phyloP scores from a whole-genome alignment of 768 basidiomycete species.

The Tricholoma flavovirens region DNA sequence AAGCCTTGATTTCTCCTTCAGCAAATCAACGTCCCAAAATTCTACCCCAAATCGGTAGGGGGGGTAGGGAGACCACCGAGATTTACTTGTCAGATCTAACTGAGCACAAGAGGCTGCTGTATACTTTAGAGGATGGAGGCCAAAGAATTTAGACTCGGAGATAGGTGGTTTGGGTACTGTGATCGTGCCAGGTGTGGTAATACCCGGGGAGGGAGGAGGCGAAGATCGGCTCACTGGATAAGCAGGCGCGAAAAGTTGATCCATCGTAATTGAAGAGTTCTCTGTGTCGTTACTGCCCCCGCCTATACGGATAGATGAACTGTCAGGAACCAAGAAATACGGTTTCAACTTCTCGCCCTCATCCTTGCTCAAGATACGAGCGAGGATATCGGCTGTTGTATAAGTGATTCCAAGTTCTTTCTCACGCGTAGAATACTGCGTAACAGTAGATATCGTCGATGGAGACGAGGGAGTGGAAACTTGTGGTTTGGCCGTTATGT shows the following conservation, averaged over 20 bases:
- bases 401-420: slow-evolving; percentile 68
- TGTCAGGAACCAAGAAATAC: slow-evolving; percentile 62
- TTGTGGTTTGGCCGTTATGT: slow-evolving; percentile 43
- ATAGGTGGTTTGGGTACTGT: slow-evolving; percentile 23
- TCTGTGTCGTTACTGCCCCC: slow-evolving; percentile 46
- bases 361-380: slow-evolving; percentile 18
- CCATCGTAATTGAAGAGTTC: slow-evolving; percentile 47
- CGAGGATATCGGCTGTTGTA: slow-evolving; percentile 47
- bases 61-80: slow-evolving; percentile 61
- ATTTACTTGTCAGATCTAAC: slow-evolving; percentile 39
- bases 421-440: slow-evolving; percentile 25
- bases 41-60: slow-evolving; percentile 86
- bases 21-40: slow-evolving; percentile 79
- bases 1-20: slow-evolving; percentile 80
- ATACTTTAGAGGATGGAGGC: slow-evolving; percentile 44
- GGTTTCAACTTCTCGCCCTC: slow-evolving; percentile 22
- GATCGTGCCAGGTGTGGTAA: slow-evolving; percentile 16
- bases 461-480: slow-evolving; percentile 24
- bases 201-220: slow-evolving; percentile 21
- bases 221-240: slow-evolving; percentile 17
- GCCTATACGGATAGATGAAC: slow-evolving; percentile 72
- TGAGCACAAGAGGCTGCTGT: slow-evolving; percentile 36
- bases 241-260: slow-evolving; percentile 55
- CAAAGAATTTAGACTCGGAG: slow-evolving; percentile 58
- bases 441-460: neutral